Base-by-base conservation (phyloP, 2,329 filamentous ascomycete species). In the Macroventuria anomochaeta region DNA sequence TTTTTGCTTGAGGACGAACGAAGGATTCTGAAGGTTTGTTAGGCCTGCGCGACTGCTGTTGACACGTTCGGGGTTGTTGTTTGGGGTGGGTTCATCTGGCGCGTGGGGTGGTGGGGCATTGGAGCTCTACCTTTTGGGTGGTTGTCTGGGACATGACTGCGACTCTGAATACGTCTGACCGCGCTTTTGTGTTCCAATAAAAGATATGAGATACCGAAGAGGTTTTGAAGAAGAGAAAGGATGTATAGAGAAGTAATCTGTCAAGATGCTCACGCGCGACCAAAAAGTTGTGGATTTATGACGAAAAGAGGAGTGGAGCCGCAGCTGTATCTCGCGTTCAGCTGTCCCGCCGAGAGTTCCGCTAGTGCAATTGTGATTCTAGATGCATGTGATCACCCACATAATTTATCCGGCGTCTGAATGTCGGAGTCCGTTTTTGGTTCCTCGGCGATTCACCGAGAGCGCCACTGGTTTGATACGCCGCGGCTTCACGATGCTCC, bases 1-100 rank as follows among this genome's bases (percentile, higher is more conserved):
- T 56, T 87, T 82, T 65, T 89, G 88, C 76, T 93, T 86, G 67
- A 96, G 89, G 73, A 96, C 80, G 77, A 95, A 95, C 47, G 90
- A 95, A 63, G 88, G 85, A 76, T 95, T 95, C 89, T 76, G 38
- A 5, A 7, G 3, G 2, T 21, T 40, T 42, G 50, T 69, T 51
- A 67, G 59, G 34, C 32, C 38, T 53, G 5, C 12, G 8, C 26
- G 33, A 33, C 46, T 38, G 26, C 32, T 57, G 50, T 57, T 63
- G 42, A 39, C 28, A 31, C 40, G 31, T 54, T 23, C 29, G 21
- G 20, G 46, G 26, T 13, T 31, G 26, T 53, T 56, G 41, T 53
- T 47, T 26, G 54, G 55, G 47, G 37, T 56, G 49, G n/a, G 37
- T 38, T 47, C 42, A 47, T 34, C 26, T 38, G 55, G 48, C 26